Conservation (phyloP, 176 grass and related monocot genomes). For the Bolboschoenus planiculmis region DNA sequence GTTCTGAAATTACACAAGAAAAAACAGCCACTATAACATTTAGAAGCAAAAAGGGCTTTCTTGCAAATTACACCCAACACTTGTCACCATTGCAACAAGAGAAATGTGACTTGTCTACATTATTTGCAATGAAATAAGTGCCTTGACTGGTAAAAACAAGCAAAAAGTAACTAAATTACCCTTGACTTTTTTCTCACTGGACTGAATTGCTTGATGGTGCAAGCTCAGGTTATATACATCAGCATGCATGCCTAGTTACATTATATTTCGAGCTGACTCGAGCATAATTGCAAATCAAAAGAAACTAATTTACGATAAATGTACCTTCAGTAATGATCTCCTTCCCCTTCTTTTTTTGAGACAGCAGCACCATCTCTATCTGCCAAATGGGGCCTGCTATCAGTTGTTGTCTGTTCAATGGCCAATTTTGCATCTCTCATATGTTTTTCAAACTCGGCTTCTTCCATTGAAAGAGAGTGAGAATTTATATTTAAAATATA, state of each 20-base stretch:
- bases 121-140: neutral
- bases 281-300: neutral
- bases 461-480: conserved; percentile 62
- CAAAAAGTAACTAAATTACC: neutral
- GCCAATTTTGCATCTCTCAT: conserved; percentile 61
- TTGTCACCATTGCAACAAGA: neutral
- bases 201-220: neutral
- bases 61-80: neutral
- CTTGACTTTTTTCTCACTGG: neutral
- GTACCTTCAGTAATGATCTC: conserved; percentile 37
- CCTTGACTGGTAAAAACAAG: neutral
- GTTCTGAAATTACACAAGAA: conserved; percentile 20
- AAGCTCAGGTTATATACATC: neutral
- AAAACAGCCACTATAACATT: neutral
- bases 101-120: neutral
- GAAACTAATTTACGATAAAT: neutral
- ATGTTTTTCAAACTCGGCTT: conserved; percentile 60
- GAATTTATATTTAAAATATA: conserved; percentile 68
- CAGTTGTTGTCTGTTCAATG: conserved; percentile 32
- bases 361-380: conserved; percentile 9
- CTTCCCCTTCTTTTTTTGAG: conserved; percentile 5
- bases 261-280: neutral
- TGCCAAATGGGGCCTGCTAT: conserved; percentile 22
- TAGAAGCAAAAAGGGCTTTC: neutral
- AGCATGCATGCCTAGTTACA: neutral